Conservation (phyloP, 1,284 basidiomycete species). For the Cerioporus squamosus region DNA sequence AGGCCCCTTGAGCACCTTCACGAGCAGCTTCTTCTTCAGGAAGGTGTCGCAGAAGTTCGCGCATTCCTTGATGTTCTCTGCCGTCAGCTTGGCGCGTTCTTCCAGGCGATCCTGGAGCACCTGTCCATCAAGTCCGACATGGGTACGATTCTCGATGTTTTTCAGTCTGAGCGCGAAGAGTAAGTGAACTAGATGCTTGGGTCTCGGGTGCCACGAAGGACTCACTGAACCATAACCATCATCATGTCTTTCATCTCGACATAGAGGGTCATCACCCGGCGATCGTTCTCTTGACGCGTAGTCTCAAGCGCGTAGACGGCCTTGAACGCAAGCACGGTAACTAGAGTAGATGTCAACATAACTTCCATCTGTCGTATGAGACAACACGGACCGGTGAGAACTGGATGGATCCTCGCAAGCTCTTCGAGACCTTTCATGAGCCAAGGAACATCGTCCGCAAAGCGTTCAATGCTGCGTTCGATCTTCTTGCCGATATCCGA, state of each 20-base stretch:
- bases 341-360: slow-evolving; percentile 26
- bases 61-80: slow-evolving; percentile 35
- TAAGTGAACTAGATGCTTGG: background rate
- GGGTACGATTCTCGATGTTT: slow-evolving; percentile 13
- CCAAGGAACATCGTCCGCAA: slow-evolving; percentile 23
- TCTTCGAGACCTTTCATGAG: slow-evolving; percentile 31
- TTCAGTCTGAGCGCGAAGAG: slow-evolving; percentile 2
- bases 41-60: slow-evolving; percentile 39
- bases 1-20: slow-evolving; percentile 42
- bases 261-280: slow-evolving; percentile 41
- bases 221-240: slow-evolving; percentile 45
- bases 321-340: slow-evolving; percentile 48
- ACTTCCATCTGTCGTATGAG: too few species aligned
- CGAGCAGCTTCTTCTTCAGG: slow-evolving; percentile 34
- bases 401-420: slow-evolving; percentile 32
- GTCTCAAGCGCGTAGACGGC: slow-evolving; percentile 43
- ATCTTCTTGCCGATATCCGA: slow-evolving; percentile 10
- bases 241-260: slow-evolving; percentile 41
- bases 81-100: slow-evolving; percentile 24
- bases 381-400: slow-evolving; percentile 26
- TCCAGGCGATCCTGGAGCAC: slow-evolving; percentile 30
- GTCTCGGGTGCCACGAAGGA: background rate
- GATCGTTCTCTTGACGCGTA: slow-evolving; percentile 46
- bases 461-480: slow-evolving; percentile 11
- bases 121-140: slow-evolving; percentile 24